Conservation (phyloP, 2,329 filamentous ascomycete species). For the Pseudophaeomoniella oleicola region DNA sequence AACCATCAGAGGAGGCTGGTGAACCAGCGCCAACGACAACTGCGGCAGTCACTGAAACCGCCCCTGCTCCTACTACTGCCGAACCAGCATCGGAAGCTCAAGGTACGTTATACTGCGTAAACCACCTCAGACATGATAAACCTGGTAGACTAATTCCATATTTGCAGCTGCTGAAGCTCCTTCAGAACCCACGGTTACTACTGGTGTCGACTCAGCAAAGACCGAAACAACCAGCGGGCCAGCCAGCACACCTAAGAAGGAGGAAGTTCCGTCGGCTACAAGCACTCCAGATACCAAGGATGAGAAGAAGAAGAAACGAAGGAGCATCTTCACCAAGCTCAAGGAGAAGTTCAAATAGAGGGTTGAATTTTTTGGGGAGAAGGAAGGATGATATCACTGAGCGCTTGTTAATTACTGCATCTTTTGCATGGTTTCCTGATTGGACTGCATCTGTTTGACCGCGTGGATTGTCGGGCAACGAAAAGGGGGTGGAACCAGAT, state of each 20-base stretch:
- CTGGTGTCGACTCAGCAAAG: conserved; percentile 11
- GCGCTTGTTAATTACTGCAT: too few species aligned
- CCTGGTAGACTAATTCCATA: too few species aligned
- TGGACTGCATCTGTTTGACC: too few species aligned
- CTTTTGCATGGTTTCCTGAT: too few species aligned
- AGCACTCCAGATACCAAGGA: conserved; percentile 22
- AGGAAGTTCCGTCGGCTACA: conserved; percentile 7
- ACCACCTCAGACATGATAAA: too few species aligned
- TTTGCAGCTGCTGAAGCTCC: conserved; percentile 6
- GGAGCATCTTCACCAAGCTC: conserved; percentile 46
- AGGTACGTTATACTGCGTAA: too few species aligned
- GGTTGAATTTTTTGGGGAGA: too few species aligned
- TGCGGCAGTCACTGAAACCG: conserved; percentile 22
- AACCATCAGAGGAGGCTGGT: conserved; percentile 20
- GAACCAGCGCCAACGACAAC: conserved; percentile 24
- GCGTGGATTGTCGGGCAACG: too few species aligned
- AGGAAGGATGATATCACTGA: too few species aligned
- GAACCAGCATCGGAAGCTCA: conserved; percentile 5
- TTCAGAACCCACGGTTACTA: conserved; percentile 11
- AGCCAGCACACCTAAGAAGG: conserved; percentile 17
- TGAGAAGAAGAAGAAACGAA: conserved; percentile 53
- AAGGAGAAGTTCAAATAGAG: conserved; percentile 37
- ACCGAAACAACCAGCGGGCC: conserved; percentile 9
- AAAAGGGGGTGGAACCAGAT: too few species aligned
- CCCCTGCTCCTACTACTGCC: conserved; percentile 16